Base-by-base conservation (phyloP, 2,329 filamentous ascomycete species). In the Graphilbum ipis-grandicollis region DNA sequence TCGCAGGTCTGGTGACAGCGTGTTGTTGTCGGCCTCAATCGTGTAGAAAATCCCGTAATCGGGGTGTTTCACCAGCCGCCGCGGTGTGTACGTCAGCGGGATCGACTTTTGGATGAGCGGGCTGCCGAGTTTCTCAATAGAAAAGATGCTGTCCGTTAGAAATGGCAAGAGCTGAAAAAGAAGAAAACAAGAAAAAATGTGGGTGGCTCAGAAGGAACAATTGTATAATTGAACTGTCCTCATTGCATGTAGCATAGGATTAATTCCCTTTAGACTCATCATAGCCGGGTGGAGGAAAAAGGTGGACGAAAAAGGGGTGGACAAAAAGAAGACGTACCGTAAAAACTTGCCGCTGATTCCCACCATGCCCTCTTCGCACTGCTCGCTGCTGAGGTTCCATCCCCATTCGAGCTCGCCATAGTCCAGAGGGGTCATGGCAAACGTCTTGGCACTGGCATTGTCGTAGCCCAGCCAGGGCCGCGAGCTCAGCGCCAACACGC, bases 381-480 rank as follows among this genome's bases (percentile, higher is more conserved):
- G 82, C 53, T 93, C 84, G 51, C 86, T 93, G 55, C 82, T 88
- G 52, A 98, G 96, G 49, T 90, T 93, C 79, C 86, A 93, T 4
- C 82, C 86, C 66, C 84, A 94, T 55, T 93, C 85, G 21, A 98
- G 70, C 30, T 79, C 76, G 37, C 79, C 75, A 50, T 93, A 94
- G 54, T 82, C 83, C 22, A 99, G 60, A 1, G 92, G 90, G 1
- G 88, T 94, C 46, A 96, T 76, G 58, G 92, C 83, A 50, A 94
- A 93, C 28, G 77, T 77, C 50, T 82, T 83, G 3, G 80, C 86
- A 41, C 86, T 78, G 2, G 81, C 75, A 49, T 96, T 84, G 0
- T 85, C 79, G 52, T 96, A 96, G 31, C 86, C 88, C 4, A 99
- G 66, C 86, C 88, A 98, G n/a, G 90, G 81, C 39, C 88, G 75